Percentiles rank a stretch among this genome's conserved stretches.
Conservation (phyloP, 805 yeast species). For the Candida berthetii region DNA sequence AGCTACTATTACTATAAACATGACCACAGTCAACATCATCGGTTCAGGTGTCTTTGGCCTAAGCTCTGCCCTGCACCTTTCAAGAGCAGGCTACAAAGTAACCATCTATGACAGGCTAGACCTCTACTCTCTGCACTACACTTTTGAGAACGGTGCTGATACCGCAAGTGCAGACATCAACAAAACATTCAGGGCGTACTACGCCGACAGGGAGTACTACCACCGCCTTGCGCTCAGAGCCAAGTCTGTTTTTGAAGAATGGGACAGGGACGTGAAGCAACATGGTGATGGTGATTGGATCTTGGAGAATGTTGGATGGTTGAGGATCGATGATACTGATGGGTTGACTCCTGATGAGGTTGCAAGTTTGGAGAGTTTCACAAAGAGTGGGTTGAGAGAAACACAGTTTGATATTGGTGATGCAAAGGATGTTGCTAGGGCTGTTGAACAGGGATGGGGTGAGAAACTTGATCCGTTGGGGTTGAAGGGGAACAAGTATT, state of each 20-base stretch:
- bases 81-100: constrained; percentile 24
- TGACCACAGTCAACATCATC: constrained; percentile 24
- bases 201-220: constrained; percentile 25
- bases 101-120: constrained; percentile 7
- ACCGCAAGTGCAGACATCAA: constrained; percentile 29
- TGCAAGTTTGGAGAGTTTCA: constrained; percentile 19
- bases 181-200: constrained; percentile 25
- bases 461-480: constrained; percentile 6
- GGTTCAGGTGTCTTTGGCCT: constrained; percentile 41
- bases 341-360: too few relatives aligned
- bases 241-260: not conserved
- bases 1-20: too few relatives aligned
- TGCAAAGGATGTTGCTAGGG: constrained; percentile 21
- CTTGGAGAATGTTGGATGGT: too few relatives aligned
- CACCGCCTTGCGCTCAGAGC: constrained; percentile 4
- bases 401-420: constrained; percentile 22
- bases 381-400: constrained; percentile 20
- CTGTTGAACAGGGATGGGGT: constrained; percentile 21
- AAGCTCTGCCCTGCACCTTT: constrained; percentile 33
- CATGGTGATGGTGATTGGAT: too few relatives aligned
- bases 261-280: not conserved
- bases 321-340: too few relatives aligned
- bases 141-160: constrained; percentile 25
- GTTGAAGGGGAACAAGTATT: too few relatives aligned
- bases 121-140: constrained; percentile 18